Evolutionary conservation across 192 early-diverging fungal genomes (phyloP), one percentile per base, ranked within the genome.

Genomic region (Podila verticillata): DNA sequence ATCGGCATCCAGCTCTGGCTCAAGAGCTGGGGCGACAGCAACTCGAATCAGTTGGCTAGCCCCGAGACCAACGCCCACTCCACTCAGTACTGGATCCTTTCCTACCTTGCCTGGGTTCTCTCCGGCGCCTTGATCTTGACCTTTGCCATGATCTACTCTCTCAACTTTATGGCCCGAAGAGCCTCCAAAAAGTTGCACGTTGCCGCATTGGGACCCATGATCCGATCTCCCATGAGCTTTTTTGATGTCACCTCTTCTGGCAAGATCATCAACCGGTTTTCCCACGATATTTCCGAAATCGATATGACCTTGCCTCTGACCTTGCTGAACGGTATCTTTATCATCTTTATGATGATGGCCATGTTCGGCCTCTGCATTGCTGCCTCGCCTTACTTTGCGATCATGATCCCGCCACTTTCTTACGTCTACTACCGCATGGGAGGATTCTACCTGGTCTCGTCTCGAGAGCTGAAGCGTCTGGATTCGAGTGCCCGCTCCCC

Each of bases 391-490:
- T 51, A 70, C 0, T 93, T 93, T 65, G 60, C 91, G 28, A 26
- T 82, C 0, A 68, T 77, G 9, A 63, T 85, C 51, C 13, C 80
- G 1, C 13, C 67, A 2, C 47, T 85, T 5, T 48, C 47, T 5
- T 57, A 66, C 1, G 15, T 87, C 26, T 94, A 93, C 72, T 72
- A 84, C 19, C 47, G 75, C 24, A 57, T 94, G 20, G 90, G 87
- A 19, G 31, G 84, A 78, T 66, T 94, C 88, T 83, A 75, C 91
- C 67, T 88, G 61, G 47, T 48, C 15, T 83, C 89, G 3, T 89
- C 91, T 0, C 87, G 95, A 58, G 95, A 97, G 82, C 83, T 97
- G 47, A 95, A 95, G 85, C 88, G 96, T 19, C 78, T 97, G 22
- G 93, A 96, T 70, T 91, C 92, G n/a, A 39, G 39, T 24, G 63